phyloP scores from a whole-genome alignment of 163 green algal genomes.

The Prototheca wickerhamii region DNA sequence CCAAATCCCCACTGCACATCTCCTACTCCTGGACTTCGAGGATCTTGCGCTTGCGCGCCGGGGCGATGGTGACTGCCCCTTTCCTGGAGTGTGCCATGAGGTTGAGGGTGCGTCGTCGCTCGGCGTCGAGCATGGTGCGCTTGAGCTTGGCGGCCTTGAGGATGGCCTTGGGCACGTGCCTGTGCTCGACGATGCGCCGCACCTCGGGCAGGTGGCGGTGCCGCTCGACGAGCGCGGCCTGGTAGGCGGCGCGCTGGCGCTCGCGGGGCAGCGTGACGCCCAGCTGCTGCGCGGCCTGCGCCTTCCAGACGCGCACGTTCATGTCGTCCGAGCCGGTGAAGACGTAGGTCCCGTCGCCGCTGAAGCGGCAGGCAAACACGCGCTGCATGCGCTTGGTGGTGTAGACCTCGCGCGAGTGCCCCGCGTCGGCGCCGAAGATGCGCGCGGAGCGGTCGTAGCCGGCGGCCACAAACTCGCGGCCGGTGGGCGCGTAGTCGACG shows the following conservation, averaged over 20 bases:
- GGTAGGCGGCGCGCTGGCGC: constrained; percentile 75
- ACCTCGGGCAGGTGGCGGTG: constrained; percentile 96
- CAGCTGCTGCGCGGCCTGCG: constrained; percentile 70
- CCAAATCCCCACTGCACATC: constrained; percentile 44
- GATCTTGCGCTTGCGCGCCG: constrained; percentile 84
- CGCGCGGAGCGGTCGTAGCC: constrained; percentile 75
- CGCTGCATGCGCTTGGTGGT: constrained; percentile 96
- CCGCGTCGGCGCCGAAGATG: constrained; percentile 77
- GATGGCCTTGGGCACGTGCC: constrained; percentile 68
- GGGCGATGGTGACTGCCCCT: constrained; percentile 57
- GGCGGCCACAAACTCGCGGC: constrained; percentile 90
- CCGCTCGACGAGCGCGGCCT: constrained; percentile 73
- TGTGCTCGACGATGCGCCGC: constrained; percentile 72
- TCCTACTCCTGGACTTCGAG: constrained; percentile 73
- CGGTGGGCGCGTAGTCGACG: constrained; percentile 95
- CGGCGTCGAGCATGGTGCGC: constrained; percentile 58
- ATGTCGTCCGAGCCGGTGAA: constrained; percentile 95
- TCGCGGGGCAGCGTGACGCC: constrained; percentile 79
- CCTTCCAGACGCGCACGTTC: constrained; percentile 98
- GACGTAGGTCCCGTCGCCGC: constrained; percentile 86
- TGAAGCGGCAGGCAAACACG: constrained; percentile 80
- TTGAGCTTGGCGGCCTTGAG: constrained; percentile 65
- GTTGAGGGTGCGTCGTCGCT: constrained; percentile 58
- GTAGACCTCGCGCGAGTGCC: constrained; percentile 83
- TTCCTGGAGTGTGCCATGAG: constrained; percentile 63